A percentile compares a stretch with the other conserved stretches of the same genome.
Evolutionary conservation across 106 monocot species (phyloP).

Genomic region (Agapanthus africanus): DNA sequence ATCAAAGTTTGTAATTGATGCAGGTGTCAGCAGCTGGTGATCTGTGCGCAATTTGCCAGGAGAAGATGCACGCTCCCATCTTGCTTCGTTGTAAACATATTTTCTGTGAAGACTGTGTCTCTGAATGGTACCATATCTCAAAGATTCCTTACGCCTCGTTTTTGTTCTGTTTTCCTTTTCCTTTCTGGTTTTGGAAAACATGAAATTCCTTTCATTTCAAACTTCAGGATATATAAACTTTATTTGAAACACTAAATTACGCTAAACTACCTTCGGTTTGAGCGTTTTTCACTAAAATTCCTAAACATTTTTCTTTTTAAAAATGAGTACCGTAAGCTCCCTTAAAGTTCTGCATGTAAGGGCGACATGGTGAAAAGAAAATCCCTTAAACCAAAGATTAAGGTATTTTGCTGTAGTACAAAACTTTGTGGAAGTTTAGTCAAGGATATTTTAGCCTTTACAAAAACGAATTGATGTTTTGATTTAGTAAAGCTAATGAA

Average conservation of each 20-base stretch:
- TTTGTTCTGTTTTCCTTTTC: neutral
- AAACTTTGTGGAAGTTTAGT: too few species aligned
- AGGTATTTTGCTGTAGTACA: too few species aligned
- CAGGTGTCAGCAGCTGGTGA: constrained; percentile 82
- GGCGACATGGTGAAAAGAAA: too few species aligned
- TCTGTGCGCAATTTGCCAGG: constrained; percentile 94
- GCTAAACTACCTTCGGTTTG: too few species aligned
- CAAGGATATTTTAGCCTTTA: too few species aligned
- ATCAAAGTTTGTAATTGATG: constrained; percentile 11
- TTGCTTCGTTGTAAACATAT: constrained; percentile 89
- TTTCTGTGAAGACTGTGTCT: constrained; percentile 96
- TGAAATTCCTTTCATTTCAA: neutral
- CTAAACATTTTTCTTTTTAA: too few species aligned
- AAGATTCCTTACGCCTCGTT: neutral
- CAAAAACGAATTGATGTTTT: neutral
- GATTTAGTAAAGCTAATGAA: neutral
- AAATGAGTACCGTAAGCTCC: neutral
- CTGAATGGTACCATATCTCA: constrained; percentile 60
- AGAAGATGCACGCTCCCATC: constrained; percentile 87
- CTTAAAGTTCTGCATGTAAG: too few species aligned
- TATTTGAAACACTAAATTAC: too few species aligned
- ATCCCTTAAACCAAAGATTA: too few species aligned
- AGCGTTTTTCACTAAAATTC: too few species aligned
- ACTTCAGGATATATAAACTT: neutral
- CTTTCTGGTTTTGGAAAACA: neutral